These are phyloP conservation scores for Suillus occidentalis DNA, from an alignment of 768 basidiomycete genomes.

Conservation along the genomic window DNA sequence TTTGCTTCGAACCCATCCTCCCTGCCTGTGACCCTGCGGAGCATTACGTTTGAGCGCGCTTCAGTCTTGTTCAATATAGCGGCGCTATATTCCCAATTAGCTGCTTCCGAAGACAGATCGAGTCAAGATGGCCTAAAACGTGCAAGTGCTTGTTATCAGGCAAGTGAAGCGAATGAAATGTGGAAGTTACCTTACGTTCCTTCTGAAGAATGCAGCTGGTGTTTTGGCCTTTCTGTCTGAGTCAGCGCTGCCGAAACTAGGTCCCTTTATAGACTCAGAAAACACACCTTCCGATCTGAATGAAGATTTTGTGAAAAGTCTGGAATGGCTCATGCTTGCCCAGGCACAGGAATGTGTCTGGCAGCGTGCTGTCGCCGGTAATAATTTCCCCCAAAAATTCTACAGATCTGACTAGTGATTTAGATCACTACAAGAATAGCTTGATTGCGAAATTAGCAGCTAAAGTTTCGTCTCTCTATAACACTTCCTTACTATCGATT, in stretches of 20 bases:
- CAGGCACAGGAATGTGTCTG: slow-evolving; percentile 97
- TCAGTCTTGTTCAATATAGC: slow-evolving; percentile 84
- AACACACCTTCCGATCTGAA: slow-evolving; percentile 69
- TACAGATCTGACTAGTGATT: neutral
- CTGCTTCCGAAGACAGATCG: slow-evolving; percentile 66
- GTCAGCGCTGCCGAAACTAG: slow-evolving; percentile 53
- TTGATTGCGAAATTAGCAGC: slow-evolving; percentile 82
- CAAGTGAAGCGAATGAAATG: slow-evolving; percentile 23
- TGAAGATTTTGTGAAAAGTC: slow-evolving; percentile 52
- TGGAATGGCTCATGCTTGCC: slow-evolving; percentile 82
- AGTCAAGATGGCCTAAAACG: slow-evolving; percentile 81
- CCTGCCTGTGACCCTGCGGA: slow-evolving; percentile 63
- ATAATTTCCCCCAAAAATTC: slow-evolving; percentile 7
- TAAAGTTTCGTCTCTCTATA: slow-evolving; percentile 71
- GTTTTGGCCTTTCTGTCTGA: slow-evolving; percentile 60
- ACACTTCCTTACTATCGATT: slow-evolving; percentile 44
- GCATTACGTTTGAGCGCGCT: slow-evolving; percentile 81
- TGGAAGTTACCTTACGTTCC: slow-evolving; percentile 4
- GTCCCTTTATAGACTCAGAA: slow-evolving; percentile 47
- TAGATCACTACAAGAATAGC: slow-evolving; percentile 76
- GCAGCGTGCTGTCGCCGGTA: slow-evolving; percentile 88
- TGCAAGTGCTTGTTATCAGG: slow-evolving; percentile 72
- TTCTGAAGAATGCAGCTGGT: slow-evolving; percentile 65
- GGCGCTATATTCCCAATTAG: slow-evolving; percentile 82
- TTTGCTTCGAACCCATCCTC: slow-evolving; percentile 51